Evolutionary conservation across 495 filamentous ascomycete species (phyloP).

Genomic region (Neohortaea acidophila): DNA sequence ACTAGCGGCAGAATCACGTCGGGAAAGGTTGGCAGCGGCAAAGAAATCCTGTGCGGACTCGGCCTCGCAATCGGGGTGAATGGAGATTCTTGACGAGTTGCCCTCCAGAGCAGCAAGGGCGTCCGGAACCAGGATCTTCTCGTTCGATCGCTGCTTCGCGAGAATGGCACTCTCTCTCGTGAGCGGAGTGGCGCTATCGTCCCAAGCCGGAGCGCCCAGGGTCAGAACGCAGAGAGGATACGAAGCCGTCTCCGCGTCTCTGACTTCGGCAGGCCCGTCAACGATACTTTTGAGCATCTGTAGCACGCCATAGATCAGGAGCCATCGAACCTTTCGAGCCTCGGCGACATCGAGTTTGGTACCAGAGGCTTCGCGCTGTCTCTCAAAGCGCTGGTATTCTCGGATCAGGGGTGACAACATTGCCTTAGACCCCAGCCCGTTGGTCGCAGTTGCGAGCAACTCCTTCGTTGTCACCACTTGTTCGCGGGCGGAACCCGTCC

Average conservation of each 20-base stretch:
- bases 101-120: not conserved
- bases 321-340: slow-evolving; percentile 42
- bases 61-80: slow-evolving; percentile 29
- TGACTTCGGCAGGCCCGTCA: slow-evolving; percentile 26
- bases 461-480: slow-evolving; percentile 19
- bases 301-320: slow-evolving; percentile 55
- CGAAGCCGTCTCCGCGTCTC: slow-evolving; percentile 19
- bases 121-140: slow-evolving; percentile 1
- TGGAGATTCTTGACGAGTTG: slow-evolving; percentile 11
- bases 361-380: slow-evolving; percentile 18
- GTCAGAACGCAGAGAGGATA: slow-evolving; percentile 27
- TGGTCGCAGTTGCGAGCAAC: slow-evolving; percentile 30
- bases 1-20: slow-evolving; percentile 4
- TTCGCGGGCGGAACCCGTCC: slow-evolving; percentile 16
- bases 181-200: slow-evolving; percentile 6
- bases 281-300: slow-evolving; percentile 34
- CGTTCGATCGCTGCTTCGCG: not conserved
- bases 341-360: slow-evolving; percentile 29
- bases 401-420: slow-evolving; percentile 27
- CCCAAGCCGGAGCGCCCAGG: slow-evolving; percentile 2
- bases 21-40: slow-evolving; percentile 14
- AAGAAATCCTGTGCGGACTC: slow-evolving; percentile 22
- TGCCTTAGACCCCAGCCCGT: slow-evolving; percentile 21
- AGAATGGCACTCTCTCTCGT: not conserved
- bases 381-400: slow-evolving; percentile 34